phyloP scores from a whole-genome alignment of 192 early-diverging fungal genomes.

The Kappamyces sp. region DNA sequence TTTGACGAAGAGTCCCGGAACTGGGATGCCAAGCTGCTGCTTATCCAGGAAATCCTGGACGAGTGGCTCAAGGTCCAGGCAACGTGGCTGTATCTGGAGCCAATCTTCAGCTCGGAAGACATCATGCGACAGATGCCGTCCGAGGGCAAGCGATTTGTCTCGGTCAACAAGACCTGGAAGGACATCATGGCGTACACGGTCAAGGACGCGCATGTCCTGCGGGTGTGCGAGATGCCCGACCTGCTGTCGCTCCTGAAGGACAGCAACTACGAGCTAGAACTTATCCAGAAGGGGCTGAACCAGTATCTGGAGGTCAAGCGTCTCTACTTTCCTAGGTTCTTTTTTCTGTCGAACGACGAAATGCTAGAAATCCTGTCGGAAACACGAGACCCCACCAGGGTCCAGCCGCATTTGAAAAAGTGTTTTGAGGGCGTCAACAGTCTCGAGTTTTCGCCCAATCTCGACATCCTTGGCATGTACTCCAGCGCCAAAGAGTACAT shows the following conservation, averaged over 20 bases:
- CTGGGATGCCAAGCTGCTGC: slow-evolving; percentile 36
- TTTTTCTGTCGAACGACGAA: slow-evolving; percentile 61
- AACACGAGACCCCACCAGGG: slow-evolving; percentile 50
- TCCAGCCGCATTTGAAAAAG: slow-evolving; percentile 60
- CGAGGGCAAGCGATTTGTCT: slow-evolving; percentile 52
- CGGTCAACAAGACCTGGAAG: slow-evolving; percentile 59
- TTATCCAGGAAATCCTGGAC: slow-evolving; percentile 47
- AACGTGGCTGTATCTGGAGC: slow-evolving; percentile 57
- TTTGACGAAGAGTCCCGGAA: slow-evolving; percentile 50
- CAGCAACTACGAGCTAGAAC: slow-evolving; percentile 53
- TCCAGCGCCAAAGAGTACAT: slow-evolving; percentile 52
- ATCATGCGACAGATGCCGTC: slow-evolving; percentile 62
- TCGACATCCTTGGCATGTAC: slow-evolving; percentile 55
- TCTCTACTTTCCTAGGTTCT: slow-evolving; percentile 54
- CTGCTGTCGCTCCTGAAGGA: slow-evolving; percentile 43
- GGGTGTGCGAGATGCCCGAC: slow-evolving; percentile 50
- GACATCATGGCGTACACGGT: slow-evolving; percentile 50
- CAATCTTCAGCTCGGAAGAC: slow-evolving; percentile 58
- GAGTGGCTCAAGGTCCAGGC: slow-evolving; percentile 60
- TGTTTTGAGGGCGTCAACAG: slow-evolving; percentile 60
- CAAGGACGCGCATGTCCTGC: slow-evolving; percentile 40
- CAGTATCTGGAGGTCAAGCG: slow-evolving; percentile 57
- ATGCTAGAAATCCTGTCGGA: slow-evolving; percentile 60
- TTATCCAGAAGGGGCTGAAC: slow-evolving; percentile 58
- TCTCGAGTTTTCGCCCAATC: slow-evolving; percentile 47